Evolutionary conservation across 768 basidiomycete species (phyloP), one percentile per base, ranked within the genome.

Genomic region (Boletus fagicola): DNA sequence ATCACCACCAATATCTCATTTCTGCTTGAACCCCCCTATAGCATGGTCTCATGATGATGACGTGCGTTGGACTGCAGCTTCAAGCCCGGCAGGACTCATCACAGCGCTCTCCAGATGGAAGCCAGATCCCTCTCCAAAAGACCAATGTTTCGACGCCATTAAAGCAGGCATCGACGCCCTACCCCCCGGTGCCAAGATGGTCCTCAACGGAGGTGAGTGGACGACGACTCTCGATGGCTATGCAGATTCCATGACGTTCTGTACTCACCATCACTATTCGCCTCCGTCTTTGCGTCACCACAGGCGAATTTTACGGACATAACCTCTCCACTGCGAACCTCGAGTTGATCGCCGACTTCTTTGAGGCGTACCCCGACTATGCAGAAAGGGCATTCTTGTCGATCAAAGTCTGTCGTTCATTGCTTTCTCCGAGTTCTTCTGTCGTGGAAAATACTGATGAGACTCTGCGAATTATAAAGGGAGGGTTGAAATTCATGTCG

Each of bases 31-130:
- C 42, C 47, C 10, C 15, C n/a, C n/a, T 40, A 36, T 16, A 70
- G 74, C 78, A 81, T 64, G 84, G 84, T 0, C 71, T 85, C 48
- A 83, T 84, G 83, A 72, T 78, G 65, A 80, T 86, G 77, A 86
- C 83, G 73, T 83, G 62, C 12, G 66, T 58, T n/a, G 15, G 13
- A 7, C n/a, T 40, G n/a, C 39, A 40, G 16, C n/a, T 40, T 40
- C n/a, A 11, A 40, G 13, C 35, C 39, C n/a, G 18, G n/a, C 39
- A 40, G 39, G 20, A 20, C 13, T 39, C 22, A 35, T 30, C 28
- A n/a, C 7, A 12, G 8, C 2, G 1, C 20, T 20, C 26, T 33
- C 1, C 56, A 74, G 76, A 44, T 81, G 79, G 84, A 78, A 65
- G 20, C 74, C 79, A 10, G 72, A 64, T 6, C 74, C 77, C 6